Conservation (phyloP, 768 basidiomycete genomes). For the Myochromella boudieri region DNA sequence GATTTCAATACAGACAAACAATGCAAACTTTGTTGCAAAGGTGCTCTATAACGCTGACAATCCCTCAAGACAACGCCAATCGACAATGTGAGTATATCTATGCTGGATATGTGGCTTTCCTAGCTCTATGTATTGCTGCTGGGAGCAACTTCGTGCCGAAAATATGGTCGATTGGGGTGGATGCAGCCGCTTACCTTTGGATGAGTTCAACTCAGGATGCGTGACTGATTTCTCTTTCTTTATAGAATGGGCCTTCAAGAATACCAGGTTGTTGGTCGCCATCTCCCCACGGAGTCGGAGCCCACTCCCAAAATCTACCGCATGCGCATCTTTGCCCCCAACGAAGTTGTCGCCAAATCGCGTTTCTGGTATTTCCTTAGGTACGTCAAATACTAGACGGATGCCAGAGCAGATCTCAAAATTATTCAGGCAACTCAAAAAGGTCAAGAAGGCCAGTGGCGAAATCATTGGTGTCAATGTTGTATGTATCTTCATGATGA, state of each 20-base stretch:
- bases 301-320: constrained; percentile 98
- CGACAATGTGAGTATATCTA: constrained; percentile 33
- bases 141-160: constrained; percentile 10
- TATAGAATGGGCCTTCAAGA: constrained; percentile 79
- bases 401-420: not conserved
- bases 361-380: constrained; percentile 99
- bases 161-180: constrained; percentile 21
- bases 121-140: not conserved
- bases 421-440: constrained; percentile 82
- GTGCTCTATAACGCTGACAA: constrained; percentile 2
- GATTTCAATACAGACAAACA: constrained; percentile 18
- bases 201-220: constrained; percentile 17
- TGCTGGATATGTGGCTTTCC: not conserved
- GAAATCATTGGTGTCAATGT: constrained; percentile 99
- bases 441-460: constrained; percentile 99
- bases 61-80: constrained; percentile 35
- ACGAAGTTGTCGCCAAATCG: constrained; percentile 98
- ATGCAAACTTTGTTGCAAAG: constrained; percentile 10
- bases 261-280: constrained; percentile 97
- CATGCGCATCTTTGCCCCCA: constrained; percentile 99
- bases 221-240: constrained; percentile 15
- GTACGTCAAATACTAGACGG: constrained; percentile 40
- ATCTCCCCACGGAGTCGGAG: constrained; percentile 90
- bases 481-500: constrained; percentile 71
- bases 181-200: constrained; percentile 21